phyloP scores from a whole-genome alignment of 129 eudicot genomes.

The Gnaphalium uliginosum region DNA sequence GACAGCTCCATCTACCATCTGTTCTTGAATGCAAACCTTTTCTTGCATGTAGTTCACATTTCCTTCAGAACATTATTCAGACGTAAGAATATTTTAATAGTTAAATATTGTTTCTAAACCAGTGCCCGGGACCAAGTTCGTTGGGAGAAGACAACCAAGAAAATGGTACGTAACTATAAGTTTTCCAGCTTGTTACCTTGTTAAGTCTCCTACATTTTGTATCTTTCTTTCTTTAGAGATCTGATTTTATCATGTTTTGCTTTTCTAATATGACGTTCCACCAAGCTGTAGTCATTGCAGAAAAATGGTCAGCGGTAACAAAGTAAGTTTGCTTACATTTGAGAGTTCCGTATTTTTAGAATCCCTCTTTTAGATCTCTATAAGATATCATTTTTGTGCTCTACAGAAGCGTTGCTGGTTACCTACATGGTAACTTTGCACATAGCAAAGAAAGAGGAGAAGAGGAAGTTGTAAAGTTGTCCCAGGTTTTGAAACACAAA shows the following conservation, averaged over 20 bases:
- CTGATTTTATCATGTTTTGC: not conserved
- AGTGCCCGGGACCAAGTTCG: slow-evolving; percentile 47
- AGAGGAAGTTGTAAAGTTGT: slow-evolving; percentile 52
- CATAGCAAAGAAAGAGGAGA: slow-evolving; percentile 37
- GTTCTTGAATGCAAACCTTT: not conserved
- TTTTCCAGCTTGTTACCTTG: not conserved
- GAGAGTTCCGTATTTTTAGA: not conserved
- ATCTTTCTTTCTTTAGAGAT: slow-evolving; percentile 10
- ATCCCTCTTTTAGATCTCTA: not conserved
- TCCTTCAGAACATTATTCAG: not conserved
- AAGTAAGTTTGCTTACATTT: slow-evolving; percentile 44
- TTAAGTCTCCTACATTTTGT: slow-evolving; percentile 5
- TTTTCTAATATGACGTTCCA: slow-evolving; percentile 9
- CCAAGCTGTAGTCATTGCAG: slow-evolving; percentile 41
- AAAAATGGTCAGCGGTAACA: slow-evolving; percentile 51
- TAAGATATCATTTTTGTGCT: slow-evolving; percentile 7
- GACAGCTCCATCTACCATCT: not conserved
- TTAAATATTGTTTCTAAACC: slow-evolving; percentile 14
- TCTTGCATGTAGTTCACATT: not conserved
- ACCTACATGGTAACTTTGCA: slow-evolving; percentile 35
- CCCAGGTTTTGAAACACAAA: slow-evolving; percentile 50
- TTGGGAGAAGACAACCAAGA: slow-evolving; percentile 43
- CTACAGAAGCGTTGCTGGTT: slow-evolving; percentile 54
- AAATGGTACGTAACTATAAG: slow-evolving; percentile 32
- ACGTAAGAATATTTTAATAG: not conserved